Evolutionary conservation across 2,329 filamentous ascomycete genomes (phyloP), one percentile per base, ranked within the genome.

Genomic region (Fusarium sp.): DNA sequence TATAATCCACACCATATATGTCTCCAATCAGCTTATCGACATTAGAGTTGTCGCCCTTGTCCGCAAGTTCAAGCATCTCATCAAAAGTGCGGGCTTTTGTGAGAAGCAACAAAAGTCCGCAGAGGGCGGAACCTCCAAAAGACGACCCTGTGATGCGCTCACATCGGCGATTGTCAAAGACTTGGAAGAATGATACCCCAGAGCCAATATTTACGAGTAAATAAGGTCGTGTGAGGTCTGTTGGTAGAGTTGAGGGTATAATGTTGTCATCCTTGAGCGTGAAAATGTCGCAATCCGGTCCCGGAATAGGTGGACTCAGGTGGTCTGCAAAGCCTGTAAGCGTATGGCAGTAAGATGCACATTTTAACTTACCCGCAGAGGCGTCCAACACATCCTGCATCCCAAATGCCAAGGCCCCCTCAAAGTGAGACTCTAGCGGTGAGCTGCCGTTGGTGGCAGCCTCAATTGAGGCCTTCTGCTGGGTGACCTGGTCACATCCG

Each of bases 11-110:
- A 64, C 97, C 97, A 83, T 99, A 99, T 61, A 99, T 99, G 81
- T 99, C 97, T 20, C 97, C 97, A 0, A 99, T 97, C 14, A 99
- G 88, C 91, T 99, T 95, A 81, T 99, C 97, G 6, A 99, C 97
- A 31, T 93, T 93, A 22, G 92, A 89, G 79, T 99, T 99, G 84
- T 99, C 96, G 18, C 97, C 97, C 37, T 91, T 88, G 75, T 97
- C 97, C 1, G 97, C 95, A 85, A 97, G 92, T 63, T 92, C 92
- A 22, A 99, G 88, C 97, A 99, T 99, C 76, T 98, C 95, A 81
- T 98, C 96, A 79, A 98, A 99, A n/a, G 92, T 95, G 52, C 93
- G 90, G 16, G 95, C 95, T 20, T 95, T 94, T 0, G 97, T 99
- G 45, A 99, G 88, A 48, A 99, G 89, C 7, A 94, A 95, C n/a